Evolutionary conservation across 805 yeast genomes (phyloP).

Genomic region (Saccharomycopsis guyanensis): DNA sequence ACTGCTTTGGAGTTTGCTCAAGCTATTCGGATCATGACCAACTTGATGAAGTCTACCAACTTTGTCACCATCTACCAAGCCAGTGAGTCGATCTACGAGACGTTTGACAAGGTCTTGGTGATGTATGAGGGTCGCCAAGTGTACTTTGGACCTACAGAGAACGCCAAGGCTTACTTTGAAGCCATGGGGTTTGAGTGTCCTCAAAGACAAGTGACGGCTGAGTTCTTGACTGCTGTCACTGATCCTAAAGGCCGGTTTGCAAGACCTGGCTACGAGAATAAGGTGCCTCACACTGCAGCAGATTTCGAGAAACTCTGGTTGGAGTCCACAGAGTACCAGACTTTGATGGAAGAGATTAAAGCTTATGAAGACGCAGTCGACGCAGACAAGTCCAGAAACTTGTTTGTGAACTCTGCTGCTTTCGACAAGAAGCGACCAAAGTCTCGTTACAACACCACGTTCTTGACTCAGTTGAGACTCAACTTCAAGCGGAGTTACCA

Average conservation of each 20-base stretch:
- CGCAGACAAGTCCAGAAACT: conserved; percentile 27
- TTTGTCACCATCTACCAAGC: conserved; percentile 65
- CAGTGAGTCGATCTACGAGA: conserved; percentile 53
- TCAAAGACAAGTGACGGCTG: conserved; percentile 60
- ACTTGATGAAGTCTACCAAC: conserved; percentile 43
- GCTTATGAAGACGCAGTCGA: conserved; percentile 27
- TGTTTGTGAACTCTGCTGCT: conserved; percentile 24
- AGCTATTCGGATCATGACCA: conserved; percentile 54
- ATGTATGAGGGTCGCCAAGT: conserved; percentile 25
- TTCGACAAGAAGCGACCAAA: conserved; percentile 32
- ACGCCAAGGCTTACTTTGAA: conserved; percentile 47
- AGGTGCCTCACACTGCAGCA: conserved; percentile 42
- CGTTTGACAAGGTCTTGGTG: conserved; percentile 38
- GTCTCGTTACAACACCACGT: conserved; percentile 38
- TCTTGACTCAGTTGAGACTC: conserved; percentile 36
- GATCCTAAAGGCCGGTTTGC: conserved; percentile 54
- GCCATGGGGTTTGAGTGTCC: conserved; percentile 58
- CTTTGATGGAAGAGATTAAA: conserved; percentile 26
- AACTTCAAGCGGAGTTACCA: conserved; percentile 39
- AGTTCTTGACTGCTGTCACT: conserved; percentile 58
- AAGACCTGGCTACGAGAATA: conserved; percentile 40
- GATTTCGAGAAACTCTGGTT: conserved; percentile 45
- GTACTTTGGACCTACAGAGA: conserved; percentile 46
- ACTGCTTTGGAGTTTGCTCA: conserved; percentile 69
- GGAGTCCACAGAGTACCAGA: conserved; percentile 39